A percentile compares a stretch with the other conserved stretches of the same genome.
Conservation (phyloP, 495 filamentous ascomycete species). For the Aspergillus nidulans region DNA sequence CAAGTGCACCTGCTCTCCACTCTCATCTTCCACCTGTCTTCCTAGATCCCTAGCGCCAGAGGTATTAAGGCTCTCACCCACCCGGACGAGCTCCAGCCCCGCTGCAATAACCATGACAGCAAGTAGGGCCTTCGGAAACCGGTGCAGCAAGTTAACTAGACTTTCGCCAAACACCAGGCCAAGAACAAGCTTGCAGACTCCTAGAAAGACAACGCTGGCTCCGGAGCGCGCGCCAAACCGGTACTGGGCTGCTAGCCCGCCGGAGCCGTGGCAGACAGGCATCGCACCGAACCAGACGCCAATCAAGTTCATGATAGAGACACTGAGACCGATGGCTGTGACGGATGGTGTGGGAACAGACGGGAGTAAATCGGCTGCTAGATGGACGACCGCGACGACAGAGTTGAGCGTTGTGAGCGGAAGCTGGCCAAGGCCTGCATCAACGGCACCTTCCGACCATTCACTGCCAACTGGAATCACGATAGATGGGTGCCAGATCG, state of each 20-base stretch:
- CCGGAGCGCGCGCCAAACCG: conserved; percentile 88
- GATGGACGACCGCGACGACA: conserved; percentile 73
- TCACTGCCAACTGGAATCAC: conserved; percentile 41
- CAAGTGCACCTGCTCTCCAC: conserved; percentile 32
- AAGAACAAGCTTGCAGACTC: conserved; percentile 67
- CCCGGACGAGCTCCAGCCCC: conserved; percentile 77
- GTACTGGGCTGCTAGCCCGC: conserved; percentile 83
- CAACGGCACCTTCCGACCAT: conserved; percentile 46
- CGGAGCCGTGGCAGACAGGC: conserved; percentile 93
- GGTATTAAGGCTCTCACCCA: conserved; percentile 76
- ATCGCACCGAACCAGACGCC: conserved; percentile 91
- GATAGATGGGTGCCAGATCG: conserved; percentile 45
- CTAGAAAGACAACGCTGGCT: conserved; percentile 73
- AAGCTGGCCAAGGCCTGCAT: conserved; percentile 73
- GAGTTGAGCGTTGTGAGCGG: conserved; percentile 90
- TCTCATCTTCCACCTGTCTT: conserved; percentile 24
- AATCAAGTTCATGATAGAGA: conserved; percentile 75
- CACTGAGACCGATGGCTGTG: conserved; percentile 72
- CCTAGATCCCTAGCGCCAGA: conserved; percentile 58
- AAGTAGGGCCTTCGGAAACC: conserved; percentile 69
- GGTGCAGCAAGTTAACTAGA: conserved; percentile 59
- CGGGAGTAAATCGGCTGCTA: conserved; percentile 71
- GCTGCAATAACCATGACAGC: conserved; percentile 87
- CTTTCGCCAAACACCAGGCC: conserved; percentile 69
- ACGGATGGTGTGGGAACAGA: conserved; percentile 59